Conservation (phyloP, 495 filamentous ascomycete genomes). For the Parathielavia appendiculata region DNA sequence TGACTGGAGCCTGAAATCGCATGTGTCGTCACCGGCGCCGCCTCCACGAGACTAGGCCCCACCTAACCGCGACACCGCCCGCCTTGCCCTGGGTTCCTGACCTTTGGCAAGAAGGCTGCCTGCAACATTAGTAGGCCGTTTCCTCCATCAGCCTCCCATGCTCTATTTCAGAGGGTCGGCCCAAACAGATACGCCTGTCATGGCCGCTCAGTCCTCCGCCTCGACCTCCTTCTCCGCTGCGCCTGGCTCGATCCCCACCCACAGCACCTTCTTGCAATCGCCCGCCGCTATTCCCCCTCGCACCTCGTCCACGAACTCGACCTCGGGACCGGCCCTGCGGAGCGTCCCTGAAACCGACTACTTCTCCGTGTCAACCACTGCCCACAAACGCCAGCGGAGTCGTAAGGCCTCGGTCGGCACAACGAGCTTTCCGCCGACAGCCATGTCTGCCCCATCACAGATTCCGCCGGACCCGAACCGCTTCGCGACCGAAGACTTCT, state of each 20-base stretch:
- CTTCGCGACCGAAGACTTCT: slow-evolving; percentile 45
- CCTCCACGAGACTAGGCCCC: slow-evolving; percentile 9
- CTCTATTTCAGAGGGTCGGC: slow-evolving; percentile 22
- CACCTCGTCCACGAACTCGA: slow-evolving; percentile 55
- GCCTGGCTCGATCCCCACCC: slow-evolving; percentile 6
- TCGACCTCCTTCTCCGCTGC: slow-evolving; percentile 5
- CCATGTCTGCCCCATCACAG: slow-evolving; percentile 32
- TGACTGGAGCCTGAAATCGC: slow-evolving; percentile 13
- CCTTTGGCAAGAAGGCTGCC: background rate
- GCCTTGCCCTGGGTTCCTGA: slow-evolving; percentile 1
- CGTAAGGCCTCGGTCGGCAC: slow-evolving; percentile 29
- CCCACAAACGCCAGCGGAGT: slow-evolving; percentile 30
- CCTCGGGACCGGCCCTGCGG: slow-evolving; percentile 42
- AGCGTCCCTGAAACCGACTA: slow-evolving; percentile 55
- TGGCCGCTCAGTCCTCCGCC: slow-evolving; percentile 24
- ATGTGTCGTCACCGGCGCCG: slow-evolving; percentile 22
- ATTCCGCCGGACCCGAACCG: slow-evolving; percentile 41
- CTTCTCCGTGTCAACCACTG: slow-evolving; percentile 31
- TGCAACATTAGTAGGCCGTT: background rate
- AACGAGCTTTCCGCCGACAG: slow-evolving; percentile 25
- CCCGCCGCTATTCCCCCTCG: slow-evolving; percentile 68
- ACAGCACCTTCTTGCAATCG: slow-evolving; percentile 44
- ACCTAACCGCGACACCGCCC: slow-evolving; percentile 7
- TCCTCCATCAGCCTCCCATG: slow-evolving; percentile 13
- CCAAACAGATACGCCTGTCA: slow-evolving; percentile 28